Evolutionary conservation across 306 rosid species (phyloP), one percentile per base, ranked within the genome.

Genomic region (Cicer chorassanicum): DNA sequence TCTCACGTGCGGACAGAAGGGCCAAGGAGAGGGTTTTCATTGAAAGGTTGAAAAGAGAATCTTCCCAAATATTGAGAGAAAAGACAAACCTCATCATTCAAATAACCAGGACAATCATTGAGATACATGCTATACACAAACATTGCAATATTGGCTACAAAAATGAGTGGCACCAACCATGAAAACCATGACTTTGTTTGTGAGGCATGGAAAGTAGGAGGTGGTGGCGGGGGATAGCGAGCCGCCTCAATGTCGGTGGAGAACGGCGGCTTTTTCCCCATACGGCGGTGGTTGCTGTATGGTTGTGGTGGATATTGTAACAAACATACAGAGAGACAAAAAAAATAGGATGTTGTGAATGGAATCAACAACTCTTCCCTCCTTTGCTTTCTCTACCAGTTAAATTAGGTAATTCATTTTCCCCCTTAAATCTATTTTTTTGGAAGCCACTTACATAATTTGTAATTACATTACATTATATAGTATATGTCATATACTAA

Each of bases 21-120:
- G 73, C 99, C 99, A 55, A 94, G 81, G 82, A 92, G 93, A 39
- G 86, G 84, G 66, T 94, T 94, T 84, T 90, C 89, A 0, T 18
- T 41, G 62, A 86, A 80, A 13, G 99, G 96, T 70, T 94, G 86
- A 76, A 92, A 94, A 64, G 97, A 86, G 80, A 84, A 89, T 15
- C 91, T 88, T 34, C 87, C 90, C 12, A 94, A 68, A 5, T 63
- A 24, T 1, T 77, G 3, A 7, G 18, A 4, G 69, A 86, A 45
- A 54, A 94, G 67, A 65, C 99, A 94, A 2, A 8, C 36, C 1
- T 65, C 59, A 8, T 42, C 38, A 0, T 36, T 71, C 1, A 46
- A 59, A 19, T 21, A 46, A 0, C 70, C 56, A 16, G 99, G 98
- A 66, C 98, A 92, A 66, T 95, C 74, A 56, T 95, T 92, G 50